A percentile compares a stretch with the other conserved stretches of the same genome.
Conservation (phyloP, 2,329 filamentous ascomycete species). For the Hymenoscyphus salicellus region DNA sequence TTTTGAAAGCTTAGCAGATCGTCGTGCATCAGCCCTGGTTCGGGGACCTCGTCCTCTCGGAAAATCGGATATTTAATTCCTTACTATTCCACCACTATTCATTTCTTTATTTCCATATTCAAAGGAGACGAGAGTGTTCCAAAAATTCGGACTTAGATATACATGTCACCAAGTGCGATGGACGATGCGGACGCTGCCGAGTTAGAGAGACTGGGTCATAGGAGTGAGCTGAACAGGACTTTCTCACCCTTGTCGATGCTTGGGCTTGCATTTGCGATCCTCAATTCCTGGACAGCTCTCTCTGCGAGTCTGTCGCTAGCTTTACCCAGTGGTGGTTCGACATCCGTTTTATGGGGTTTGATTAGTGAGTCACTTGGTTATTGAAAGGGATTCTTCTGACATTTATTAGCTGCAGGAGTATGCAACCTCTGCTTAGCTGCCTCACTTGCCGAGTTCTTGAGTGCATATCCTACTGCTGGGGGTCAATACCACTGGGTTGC, state of each 20-base stretch:
- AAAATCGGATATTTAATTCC: neutral
- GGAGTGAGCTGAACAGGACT: slow-evolving; percentile 50
- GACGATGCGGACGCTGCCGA: slow-evolving; percentile 37
- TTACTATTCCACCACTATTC: neutral
- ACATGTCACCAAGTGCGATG: neutral
- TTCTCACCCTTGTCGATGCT: slow-evolving; percentile 57
- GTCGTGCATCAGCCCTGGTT: neutral
- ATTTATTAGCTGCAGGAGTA: slow-evolving; percentile 53
- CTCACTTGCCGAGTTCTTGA: slow-evolving; percentile 57
- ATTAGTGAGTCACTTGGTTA: slow-evolving; percentile 39
- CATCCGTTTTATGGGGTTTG: slow-evolving; percentile 71
- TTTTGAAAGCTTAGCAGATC: neutral
- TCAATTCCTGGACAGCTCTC: slow-evolving; percentile 57
- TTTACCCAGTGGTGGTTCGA: slow-evolving; percentile 68
- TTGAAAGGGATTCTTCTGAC: slow-evolving; percentile 41
- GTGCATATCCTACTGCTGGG: slow-evolving; percentile 53
- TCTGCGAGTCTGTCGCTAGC: slow-evolving; percentile 46
- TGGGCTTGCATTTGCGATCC: slow-evolving; percentile 56
- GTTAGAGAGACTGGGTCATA: slow-evolving; percentile 50
- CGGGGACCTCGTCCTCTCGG: neutral
- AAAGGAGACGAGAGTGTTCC: neutral
- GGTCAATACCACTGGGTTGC: slow-evolving; percentile 60
- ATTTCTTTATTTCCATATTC: neutral
- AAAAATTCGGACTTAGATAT: neutral
- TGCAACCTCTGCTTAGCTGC: slow-evolving; percentile 53